Evolutionary conservation across 805 yeast species (phyloP).

Genomic region (Wickerhamiella azyma): DNA sequence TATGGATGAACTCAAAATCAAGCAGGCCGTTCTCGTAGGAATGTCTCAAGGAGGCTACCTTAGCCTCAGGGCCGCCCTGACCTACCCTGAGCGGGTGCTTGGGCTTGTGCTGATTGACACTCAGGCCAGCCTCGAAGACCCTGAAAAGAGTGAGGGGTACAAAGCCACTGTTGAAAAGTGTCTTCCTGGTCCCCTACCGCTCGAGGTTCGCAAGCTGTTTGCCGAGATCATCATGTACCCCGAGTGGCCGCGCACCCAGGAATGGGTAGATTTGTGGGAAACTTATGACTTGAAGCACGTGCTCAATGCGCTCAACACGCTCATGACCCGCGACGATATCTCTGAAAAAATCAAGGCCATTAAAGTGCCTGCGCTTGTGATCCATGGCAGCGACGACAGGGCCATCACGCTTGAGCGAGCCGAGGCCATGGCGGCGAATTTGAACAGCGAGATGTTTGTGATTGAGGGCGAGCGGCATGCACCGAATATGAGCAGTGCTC

Average conservation of each 20-base stretch:
- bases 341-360: neutral
- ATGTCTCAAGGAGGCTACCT: slow-evolving; percentile 8
- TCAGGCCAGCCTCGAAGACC: slow-evolving; percentile 1
- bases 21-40: slow-evolving; percentile 1
- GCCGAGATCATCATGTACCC: slow-evolving; percentile 6
- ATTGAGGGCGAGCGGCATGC: slow-evolving; percentile 6
- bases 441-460: neutral
- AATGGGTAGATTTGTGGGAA: slow-evolving; percentile 1
- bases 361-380: slow-evolving; percentile 2
- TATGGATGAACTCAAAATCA: slow-evolving; percentile 2
- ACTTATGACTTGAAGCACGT: neutral
- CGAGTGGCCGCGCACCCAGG: neutral
- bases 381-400: slow-evolving; percentile 2
- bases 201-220: neutral
- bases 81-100: slow-evolving; percentile 1
- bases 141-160: neutral
- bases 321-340: slow-evolving; percentile 3
- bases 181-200: neutral
- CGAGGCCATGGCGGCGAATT: neutral
- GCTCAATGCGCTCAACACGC: neutral
- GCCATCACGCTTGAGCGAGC: slow-evolving; percentile 5
- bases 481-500: slow-evolving; percentile 3
- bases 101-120: slow-evolving; percentile 5
- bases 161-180: neutral
- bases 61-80: slow-evolving; percentile 5